Conservation (phyloP, 805 yeast genomes). For the Cyberlindnera bimundalis region DNA sequence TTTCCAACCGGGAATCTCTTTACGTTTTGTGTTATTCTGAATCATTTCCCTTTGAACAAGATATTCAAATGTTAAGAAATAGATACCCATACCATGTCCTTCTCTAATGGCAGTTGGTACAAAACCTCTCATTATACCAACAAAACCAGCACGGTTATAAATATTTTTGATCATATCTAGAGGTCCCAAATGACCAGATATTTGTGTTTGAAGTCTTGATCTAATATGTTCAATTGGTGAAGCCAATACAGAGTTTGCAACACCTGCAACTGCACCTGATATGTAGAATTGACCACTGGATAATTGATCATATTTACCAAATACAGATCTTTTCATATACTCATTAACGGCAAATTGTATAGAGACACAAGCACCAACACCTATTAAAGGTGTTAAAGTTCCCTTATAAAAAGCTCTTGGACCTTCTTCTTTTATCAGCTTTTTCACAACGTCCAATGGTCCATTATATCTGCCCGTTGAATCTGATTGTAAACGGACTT, state of each 20-base stretch:
- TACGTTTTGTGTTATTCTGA: constrained; percentile 45
- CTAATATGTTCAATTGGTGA: constrained; percentile 95
- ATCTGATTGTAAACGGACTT: constrained; percentile 77
- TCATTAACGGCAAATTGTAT: constrained; percentile 96
- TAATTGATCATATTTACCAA: constrained; percentile 38
- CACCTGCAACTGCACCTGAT: constrained; percentile 90
- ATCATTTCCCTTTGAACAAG: constrained; percentile 64
- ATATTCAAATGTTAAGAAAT: constrained; percentile 89
- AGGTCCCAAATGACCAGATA: constrained; percentile 66
- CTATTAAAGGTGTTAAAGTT: constrained; percentile 86
- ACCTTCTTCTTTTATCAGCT: constrained; percentile 77
- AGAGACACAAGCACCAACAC: constrained; percentile 97
- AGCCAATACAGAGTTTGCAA: constrained; percentile 84
- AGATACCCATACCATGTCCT: constrained; percentile 81
- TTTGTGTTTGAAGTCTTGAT: constrained; percentile 89
- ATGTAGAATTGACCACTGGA: constrained; percentile 64
- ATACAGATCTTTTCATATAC: constrained; percentile 80
- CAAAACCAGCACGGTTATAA: constrained; percentile 45
- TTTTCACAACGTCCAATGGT: constrained; percentile 72
- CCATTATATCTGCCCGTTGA: constrained; percentile 72
- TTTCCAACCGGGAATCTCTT: constrained; percentile 84
- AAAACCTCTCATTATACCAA: constrained; percentile 77
- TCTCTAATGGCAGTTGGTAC: constrained; percentile 83
- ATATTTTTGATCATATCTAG: constrained; percentile 64
- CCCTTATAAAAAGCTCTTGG: constrained; percentile 87